A percentile compares a stretch with the other conserved stretches of the same genome.
Conservation (phyloP, 2,329 filamentous ascomycete genomes). For the Dactylellina drechsleri region DNA sequence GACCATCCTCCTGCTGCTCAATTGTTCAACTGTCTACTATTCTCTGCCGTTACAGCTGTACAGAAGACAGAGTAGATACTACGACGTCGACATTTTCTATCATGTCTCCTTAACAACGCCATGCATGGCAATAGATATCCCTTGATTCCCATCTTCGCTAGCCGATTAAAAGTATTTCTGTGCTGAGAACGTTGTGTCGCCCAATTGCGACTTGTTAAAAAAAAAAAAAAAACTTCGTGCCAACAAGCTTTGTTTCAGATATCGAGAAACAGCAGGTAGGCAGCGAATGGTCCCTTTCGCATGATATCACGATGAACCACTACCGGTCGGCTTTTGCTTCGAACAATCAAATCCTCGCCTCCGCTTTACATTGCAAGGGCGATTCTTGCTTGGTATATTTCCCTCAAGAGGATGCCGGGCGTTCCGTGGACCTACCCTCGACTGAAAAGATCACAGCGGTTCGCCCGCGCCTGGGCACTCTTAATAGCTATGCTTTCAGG, state of each 20-base stretch:
- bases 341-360: slow-evolving; percentile 10
- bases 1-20: too few relatives aligned
- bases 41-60: too few relatives aligned
- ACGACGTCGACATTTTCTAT: background rate
- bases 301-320: slow-evolving; percentile 7
- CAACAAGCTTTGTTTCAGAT: slow-evolving; percentile 43
- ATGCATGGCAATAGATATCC: too few relatives aligned
- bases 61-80: background rate
- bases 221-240: background rate
- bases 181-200: background rate
- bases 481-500: slow-evolving; percentile 8
- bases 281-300: slow-evolving; percentile 12
- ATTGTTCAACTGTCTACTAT: too few relatives aligned
- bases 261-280: slow-evolving; percentile 42
- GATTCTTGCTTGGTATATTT: slow-evolving; percentile 29
- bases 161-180: background rate
- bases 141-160: too few relatives aligned
- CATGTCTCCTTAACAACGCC: too few relatives aligned
- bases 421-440: slow-evolving; percentile 11
- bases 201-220: slow-evolving; percentile 6
- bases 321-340: slow-evolving; percentile 11
- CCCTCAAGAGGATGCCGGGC: slow-evolving; percentile 37
- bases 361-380: background rate
- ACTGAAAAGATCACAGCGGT: slow-evolving; percentile 9
- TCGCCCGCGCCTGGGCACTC: slow-evolving; percentile 16